These are phyloP conservation scores for Jaapia argillacea DNA, from an alignment of 768 basidiomycete genomes.

Conservation along the genomic window DNA sequence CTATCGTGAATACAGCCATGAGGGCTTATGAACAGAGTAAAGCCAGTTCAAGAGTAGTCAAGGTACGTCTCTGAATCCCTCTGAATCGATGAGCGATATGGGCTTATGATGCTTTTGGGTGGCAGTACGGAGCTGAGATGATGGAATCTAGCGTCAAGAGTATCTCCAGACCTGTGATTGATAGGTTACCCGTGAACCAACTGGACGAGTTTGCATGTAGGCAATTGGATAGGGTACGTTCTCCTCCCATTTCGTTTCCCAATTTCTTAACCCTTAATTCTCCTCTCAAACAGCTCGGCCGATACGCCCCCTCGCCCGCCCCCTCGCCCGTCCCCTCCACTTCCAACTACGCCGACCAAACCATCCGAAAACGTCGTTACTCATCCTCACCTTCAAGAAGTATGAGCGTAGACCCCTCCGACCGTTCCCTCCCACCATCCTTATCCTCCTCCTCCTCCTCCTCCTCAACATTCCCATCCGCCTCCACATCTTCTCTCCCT, in stretches of 20 bases:
- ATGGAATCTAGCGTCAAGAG: conserved; percentile 77
- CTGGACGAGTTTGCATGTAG: conserved; percentile 85
- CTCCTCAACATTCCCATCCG: no score
- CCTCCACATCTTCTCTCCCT: neutral
- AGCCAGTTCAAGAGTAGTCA: conserved; percentile 75
- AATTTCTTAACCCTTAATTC: conserved; percentile 4
- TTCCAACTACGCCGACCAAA: no score
- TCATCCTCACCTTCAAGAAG: no score
- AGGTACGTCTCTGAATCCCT: conserved; percentile 35
- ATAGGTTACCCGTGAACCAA: conserved; percentile 64
- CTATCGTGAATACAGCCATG: conserved; percentile 64
- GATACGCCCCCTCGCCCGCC: conserved; percentile 26
- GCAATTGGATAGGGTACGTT: conserved; percentile 72
- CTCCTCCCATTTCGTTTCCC: conserved; percentile 1
- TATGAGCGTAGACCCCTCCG: no score
- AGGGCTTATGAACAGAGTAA: conserved; percentile 76
- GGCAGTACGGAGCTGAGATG: conserved; percentile 79
- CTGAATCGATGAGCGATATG: conserved; percentile 1
- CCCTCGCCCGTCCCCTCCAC: conserved; percentile 19
- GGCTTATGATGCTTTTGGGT: neutral
- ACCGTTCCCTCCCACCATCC: neutral
- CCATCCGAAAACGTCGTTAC: no score
- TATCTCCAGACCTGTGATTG: conserved; percentile 74
- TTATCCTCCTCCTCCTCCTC: no score
- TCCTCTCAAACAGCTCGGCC: neutral